Percentiles rank a stretch among this genome's conserved stretches.
phyloP scores from a whole-genome alignment of 2,329 filamentous ascomycete genomes.

The Colletotrichum sansevieriae region DNA sequence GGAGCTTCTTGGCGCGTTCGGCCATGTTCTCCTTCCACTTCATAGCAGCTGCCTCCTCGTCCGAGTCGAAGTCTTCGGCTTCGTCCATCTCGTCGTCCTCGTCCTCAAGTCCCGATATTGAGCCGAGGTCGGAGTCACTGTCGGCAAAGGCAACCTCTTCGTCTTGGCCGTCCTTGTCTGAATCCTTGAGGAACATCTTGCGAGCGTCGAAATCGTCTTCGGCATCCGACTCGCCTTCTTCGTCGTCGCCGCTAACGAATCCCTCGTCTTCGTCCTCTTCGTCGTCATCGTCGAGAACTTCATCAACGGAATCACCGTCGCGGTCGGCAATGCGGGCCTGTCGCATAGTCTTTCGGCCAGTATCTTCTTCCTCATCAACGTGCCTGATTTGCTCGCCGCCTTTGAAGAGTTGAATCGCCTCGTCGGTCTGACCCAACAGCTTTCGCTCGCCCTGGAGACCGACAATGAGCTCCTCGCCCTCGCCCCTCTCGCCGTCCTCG shows the following conservation, averaged over 20 bases:
- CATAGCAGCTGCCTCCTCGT: constrained; percentile 79
- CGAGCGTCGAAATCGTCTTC: constrained; percentile 70
- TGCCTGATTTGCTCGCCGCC: constrained; percentile 77
- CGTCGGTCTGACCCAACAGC: constrained; percentile 84
- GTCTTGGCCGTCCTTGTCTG: constrained; percentile 65
- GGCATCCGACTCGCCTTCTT: constrained; percentile 63
- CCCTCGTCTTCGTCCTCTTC: constrained; percentile 57
- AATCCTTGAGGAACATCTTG: constrained; percentile 69
- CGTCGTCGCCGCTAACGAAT: constrained; percentile 64
- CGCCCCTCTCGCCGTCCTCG: constrained; percentile 81
- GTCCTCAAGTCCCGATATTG: constrained; percentile 74
- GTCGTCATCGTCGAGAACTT: constrained; percentile 51
- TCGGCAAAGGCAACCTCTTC: constrained; percentile 92
- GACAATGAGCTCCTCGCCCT: constrained; percentile 95
- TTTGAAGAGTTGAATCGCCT: constrained; percentile 87
- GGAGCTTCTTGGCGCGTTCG: constrained; percentile 79
- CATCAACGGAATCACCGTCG: constrained; percentile 63
- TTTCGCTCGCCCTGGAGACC: constrained; percentile 86
- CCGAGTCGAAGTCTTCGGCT: constrained; percentile 66
- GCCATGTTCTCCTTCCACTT: constrained; percentile 92
- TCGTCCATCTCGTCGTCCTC: constrained; percentile 57
- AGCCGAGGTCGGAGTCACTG: constrained; percentile 95
- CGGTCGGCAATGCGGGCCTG: constrained; percentile 69
- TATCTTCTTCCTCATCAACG: constrained; percentile 66
- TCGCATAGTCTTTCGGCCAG: constrained; percentile 71